A percentile compares a stretch with the other conserved stretches of the same genome.
phyloP scores from a whole-genome alignment of 73 alveolate species.

The Blepharisma japonicum region DNA sequence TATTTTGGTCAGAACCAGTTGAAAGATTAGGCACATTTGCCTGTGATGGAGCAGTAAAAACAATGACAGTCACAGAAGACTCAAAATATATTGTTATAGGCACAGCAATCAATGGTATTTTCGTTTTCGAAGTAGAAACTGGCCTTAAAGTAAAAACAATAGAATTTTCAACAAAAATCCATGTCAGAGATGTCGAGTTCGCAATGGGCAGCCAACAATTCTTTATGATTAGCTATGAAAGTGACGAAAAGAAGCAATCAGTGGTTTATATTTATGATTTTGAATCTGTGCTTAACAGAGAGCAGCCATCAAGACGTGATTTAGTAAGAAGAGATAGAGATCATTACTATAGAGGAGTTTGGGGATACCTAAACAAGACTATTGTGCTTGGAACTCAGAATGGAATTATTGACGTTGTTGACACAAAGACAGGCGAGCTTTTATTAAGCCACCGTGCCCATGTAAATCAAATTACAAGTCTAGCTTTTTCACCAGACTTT shows the following conservation, averaged over 20 bases:
- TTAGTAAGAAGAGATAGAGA: not conserved
- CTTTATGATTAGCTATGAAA: slow-evolving; percentile 33
- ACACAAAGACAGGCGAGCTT: slow-evolving; percentile 31
- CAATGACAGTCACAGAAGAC: slow-evolving; percentile 78
- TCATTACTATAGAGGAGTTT: slow-evolving; percentile 37
- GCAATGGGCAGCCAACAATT: slow-evolving; percentile 51
- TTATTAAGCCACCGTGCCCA: slow-evolving; percentile 48
- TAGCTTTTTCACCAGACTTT: slow-evolving; percentile 61
- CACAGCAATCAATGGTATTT: slow-evolving; percentile 51
- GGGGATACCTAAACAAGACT: slow-evolving; percentile 63
- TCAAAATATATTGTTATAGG: slow-evolving; percentile 79
- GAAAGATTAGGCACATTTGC: slow-evolving; percentile 77
- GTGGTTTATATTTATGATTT: slow-evolving; percentile 38
- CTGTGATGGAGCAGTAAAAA: slow-evolving; percentile 81
- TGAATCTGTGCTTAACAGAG: slow-evolving; percentile 24
- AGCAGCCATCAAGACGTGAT: no score
- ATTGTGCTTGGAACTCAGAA: slow-evolving; percentile 57
- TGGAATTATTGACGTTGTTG: slow-evolving; percentile 55
- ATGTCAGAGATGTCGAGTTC: slow-evolving; percentile 39
- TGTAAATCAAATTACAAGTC: slow-evolving; percentile 47
- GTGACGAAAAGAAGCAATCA: slow-evolving; percentile 18
- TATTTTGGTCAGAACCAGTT: slow-evolving; percentile 79
- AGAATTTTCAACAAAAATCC: not conserved
- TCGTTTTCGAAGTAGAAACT: slow-evolving; percentile 51
- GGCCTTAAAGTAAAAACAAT: slow-evolving; percentile 42